These are phyloP conservation scores for Garcia nutans DNA, from an alignment of 345 rosid genomes.

Conservation along the genomic window DNA sequence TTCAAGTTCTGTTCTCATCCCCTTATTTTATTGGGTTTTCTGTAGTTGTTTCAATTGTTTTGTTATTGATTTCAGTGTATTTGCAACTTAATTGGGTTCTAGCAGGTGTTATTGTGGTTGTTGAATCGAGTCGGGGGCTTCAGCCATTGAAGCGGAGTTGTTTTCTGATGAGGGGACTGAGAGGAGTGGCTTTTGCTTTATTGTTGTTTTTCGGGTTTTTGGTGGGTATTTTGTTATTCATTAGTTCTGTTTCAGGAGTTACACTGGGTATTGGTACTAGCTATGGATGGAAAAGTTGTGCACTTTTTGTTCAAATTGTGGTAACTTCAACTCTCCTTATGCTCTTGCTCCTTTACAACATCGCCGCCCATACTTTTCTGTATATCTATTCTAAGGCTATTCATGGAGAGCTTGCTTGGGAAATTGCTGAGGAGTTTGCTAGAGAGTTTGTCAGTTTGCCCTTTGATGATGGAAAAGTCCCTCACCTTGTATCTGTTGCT, in stretches of 20 bases:
- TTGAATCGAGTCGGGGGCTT: constrained; percentile 68
- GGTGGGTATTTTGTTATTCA: constrained; percentile 29
- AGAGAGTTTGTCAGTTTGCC: constrained; percentile 71
- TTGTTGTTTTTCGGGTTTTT: constrained; percentile 31
- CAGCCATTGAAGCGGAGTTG: constrained; percentile 59
- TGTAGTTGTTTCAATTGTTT: constrained; percentile 15
- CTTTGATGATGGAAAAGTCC: constrained; percentile 66
- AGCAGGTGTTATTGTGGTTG: constrained; percentile 51
- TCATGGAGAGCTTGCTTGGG: constrained; percentile 65
- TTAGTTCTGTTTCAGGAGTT: constrained; percentile 15
- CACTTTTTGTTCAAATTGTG: constrained; percentile 48
- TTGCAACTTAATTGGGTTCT: constrained; percentile 52
- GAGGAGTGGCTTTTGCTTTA: constrained; percentile 38
- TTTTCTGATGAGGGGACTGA: constrained; percentile 49
- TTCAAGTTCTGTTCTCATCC: constrained; percentile 32
- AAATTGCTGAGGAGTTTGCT: constrained; percentile 73
- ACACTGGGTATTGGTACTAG: constrained; percentile 15
- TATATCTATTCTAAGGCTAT: constrained; percentile 67
- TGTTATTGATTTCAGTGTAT: constrained; percentile 22
- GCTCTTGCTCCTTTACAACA: constrained; percentile 31
- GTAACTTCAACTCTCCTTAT: constrained; percentile 35
- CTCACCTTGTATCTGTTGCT: constrained; percentile 52
- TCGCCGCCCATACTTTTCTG: constrained; percentile 58
- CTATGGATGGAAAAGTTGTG: constrained; percentile 44
- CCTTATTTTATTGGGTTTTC: constrained; percentile 27